Evolutionary conservation across 2,329 filamentous ascomycete genomes (phyloP), one percentile per base, ranked within the genome.

Genomic region (Fusarium beomiforme): DNA sequence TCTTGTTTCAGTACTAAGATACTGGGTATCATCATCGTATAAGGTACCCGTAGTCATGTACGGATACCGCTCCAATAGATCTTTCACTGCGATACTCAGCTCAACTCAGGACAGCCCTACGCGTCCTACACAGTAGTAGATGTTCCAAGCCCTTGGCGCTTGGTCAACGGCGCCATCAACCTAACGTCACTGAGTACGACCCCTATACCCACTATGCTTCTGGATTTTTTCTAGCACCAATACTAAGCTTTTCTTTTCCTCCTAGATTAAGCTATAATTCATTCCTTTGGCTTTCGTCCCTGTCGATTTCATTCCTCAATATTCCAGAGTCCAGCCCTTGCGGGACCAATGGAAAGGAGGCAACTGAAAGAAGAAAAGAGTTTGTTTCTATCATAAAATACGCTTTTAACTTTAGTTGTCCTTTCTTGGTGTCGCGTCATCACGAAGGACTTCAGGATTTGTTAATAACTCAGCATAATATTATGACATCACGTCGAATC

Each of bases 231-330:
- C 69, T 71, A 67, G 58, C 33, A 64, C 44, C 36, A 47, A 46
- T 23, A 51, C 50, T 59, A 34, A 39, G 54, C 68, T 59, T 67
- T 53, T 42, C 50, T 39, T 43, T 50, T 44, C 56, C 63, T 69
- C 51, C 64, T 26, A 53, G 31, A 59, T 64, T 53, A 42, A 71
- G 49, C 58, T 19, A 46, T 69, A 62, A 58, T 9, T 47, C 49
- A 59, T 58, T 47, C 34, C 31, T 70, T 43, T 44, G 36, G 42
- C 29, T 58, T 56, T 64, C 36, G 65, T 58, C 29, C 53, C 54
- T 69, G 64, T 68, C 69, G 67, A 70, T 71, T 47, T 42, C 57
- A 70, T 71, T 71, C 63, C 68, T 69, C 44, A 49, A 33, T 10
- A 46, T 23, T 36, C 23, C 41, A 53, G 29, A 60, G 41, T 59